Evolutionary conservation across 371 early-diverging fungal species (phyloP), one percentile per base, ranked within the genome.

Genomic region (Syncephalis plumigaleata): DNA sequence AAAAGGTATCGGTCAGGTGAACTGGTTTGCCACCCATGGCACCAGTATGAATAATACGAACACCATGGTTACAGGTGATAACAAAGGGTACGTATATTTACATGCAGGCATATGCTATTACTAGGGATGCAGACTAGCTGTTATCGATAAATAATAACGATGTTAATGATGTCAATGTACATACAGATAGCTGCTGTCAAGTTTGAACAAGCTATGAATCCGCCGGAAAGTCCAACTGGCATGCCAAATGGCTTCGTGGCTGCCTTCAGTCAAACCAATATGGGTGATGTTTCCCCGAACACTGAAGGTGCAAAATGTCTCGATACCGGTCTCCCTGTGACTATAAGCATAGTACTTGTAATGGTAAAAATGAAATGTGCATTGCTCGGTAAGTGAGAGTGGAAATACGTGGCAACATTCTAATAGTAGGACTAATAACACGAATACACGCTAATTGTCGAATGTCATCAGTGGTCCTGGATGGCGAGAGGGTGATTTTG

Each of bases 1-100:
- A 11, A 50, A 56, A 21, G 58, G 45, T 23, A 49, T 48, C 36
- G 57, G 58, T 8, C 45, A 47, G 9, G 43, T 55, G 1, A 49
- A 48, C 53, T 77, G 73, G 73, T 76, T 77, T 57, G 61, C 77
- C 23, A 78, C 77, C 0, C 80, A 80, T 54, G 70, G 72, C 13
- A 67, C 67, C 1, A 68, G 70, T n/a, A 63, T 80, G 51, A 71
- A 73, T 21, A 68, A 65, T n/a, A 63, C 62, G 13, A 76, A 76
- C 47, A 44, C 50, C 45, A 50, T 70, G 3, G 59, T 77, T n/a
- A 66, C 64, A 44, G 77, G 75, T 13, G 80, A 80, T 49, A 80
- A 80, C 62, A 80, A 80, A 51, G 80, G 80, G 31, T 31, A 31
- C 4, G 11, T 31, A 31, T n/a, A n/a, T n/a, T n/a, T n/a, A n/a